Evolutionary conservation across 768 basidiomycete species (phyloP).

Genomic region (Cantharellus cinnabarinus): DNA sequence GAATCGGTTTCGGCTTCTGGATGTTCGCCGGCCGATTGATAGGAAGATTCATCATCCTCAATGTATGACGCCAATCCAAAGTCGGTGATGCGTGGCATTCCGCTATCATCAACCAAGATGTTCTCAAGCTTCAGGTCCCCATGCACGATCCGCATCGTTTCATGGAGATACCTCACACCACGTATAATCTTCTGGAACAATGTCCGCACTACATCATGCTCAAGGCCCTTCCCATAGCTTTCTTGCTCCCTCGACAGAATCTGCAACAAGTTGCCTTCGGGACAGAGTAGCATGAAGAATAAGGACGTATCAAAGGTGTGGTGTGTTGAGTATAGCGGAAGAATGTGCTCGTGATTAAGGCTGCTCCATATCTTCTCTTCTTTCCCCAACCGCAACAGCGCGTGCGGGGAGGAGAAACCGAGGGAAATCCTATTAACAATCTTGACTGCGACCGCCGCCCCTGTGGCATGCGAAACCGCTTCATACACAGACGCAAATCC

Average conservation of each 20-base stretch:
- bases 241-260: slow-evolving; percentile 36
- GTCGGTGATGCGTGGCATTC: slow-evolving; percentile 68
- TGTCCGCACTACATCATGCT: slow-evolving; percentile 61
- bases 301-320: slow-evolving; percentile 46
- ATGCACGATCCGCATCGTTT: slow-evolving; percentile 58
- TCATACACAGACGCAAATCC: slow-evolving; percentile 64
- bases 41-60: slow-evolving; percentile 19
- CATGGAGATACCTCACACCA: slow-evolving; percentile 67
- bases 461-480: slow-evolving; percentile 41
- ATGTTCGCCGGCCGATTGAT: slow-evolving; percentile 11
- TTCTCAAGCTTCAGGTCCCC: slow-evolving; percentile 96
- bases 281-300: slow-evolving; percentile 68
- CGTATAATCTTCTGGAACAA: slow-evolving; percentile 75
- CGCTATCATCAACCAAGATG: slow-evolving; percentile 75
- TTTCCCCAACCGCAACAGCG: slow-evolving; percentile 38
- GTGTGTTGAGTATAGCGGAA: slow-evolving; percentile 54
- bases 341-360: slow-evolving; percentile 66
- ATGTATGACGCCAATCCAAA: slow-evolving; percentile 64
- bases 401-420: slow-evolving; percentile 22
- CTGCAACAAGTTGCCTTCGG: slow-evolving; percentile 68
- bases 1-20: neutral
- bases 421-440: slow-evolving; percentile 35
- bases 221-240: slow-evolving; percentile 43
- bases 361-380: slow-evolving; percentile 57
- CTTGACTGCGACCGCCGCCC: slow-evolving; percentile 60